phyloP scores from a whole-genome alignment of 495 filamentous ascomycete species.

The Penicillium dipodomyicola region DNA sequence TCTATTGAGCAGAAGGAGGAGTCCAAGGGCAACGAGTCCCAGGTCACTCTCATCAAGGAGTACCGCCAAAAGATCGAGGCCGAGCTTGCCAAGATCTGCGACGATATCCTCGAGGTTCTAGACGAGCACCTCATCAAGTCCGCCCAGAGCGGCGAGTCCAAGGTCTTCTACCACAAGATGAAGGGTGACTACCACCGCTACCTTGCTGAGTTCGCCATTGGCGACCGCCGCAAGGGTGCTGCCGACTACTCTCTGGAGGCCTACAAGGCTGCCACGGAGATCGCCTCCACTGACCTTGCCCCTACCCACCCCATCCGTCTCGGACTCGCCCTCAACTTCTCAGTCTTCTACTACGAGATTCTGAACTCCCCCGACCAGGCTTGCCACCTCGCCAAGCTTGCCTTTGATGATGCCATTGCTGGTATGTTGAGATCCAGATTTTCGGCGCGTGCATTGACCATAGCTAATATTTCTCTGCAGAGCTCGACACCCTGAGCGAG shows the following conservation, averaged over 20 bases:
- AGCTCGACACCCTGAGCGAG: conserved; percentile 97
- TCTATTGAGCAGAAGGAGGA: conserved; percentile 99
- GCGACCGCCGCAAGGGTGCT: conserved; percentile 95
- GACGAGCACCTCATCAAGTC: conserved; percentile 96
- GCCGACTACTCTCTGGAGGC: conserved; percentile 96
- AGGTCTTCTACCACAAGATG: conserved; percentile 99
- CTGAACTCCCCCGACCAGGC: conserved; percentile 98
- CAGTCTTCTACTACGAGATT: conserved; percentile 99
- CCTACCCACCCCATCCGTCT: conserved; percentile 99
- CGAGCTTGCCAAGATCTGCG: conserved; percentile 98
- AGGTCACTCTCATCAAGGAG: conserved; percentile 95
- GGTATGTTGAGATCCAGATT: conserved; percentile 53
- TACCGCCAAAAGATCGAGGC: conserved; percentile 99
- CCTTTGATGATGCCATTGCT: conserved; percentile 98
- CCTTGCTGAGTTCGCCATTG: conserved; percentile 95
- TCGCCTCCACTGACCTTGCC: conserved; percentile 95
- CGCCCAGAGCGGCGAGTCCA: conserved; percentile 94
- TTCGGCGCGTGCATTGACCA: not conserved
- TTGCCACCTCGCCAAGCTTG: conserved; percentile 99
- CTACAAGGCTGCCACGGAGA: conserved; percentile 97
- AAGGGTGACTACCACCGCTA: conserved; percentile 99
- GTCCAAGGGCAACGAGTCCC: conserved; percentile 95
- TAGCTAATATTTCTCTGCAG: conserved; percentile 48
- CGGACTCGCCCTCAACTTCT: conserved; percentile 98
- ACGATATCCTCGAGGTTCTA: conserved; percentile 95